Base-by-base conservation (phyloP, 768 basidiomycete genomes). In the Tephrocybe sp. region DNA sequence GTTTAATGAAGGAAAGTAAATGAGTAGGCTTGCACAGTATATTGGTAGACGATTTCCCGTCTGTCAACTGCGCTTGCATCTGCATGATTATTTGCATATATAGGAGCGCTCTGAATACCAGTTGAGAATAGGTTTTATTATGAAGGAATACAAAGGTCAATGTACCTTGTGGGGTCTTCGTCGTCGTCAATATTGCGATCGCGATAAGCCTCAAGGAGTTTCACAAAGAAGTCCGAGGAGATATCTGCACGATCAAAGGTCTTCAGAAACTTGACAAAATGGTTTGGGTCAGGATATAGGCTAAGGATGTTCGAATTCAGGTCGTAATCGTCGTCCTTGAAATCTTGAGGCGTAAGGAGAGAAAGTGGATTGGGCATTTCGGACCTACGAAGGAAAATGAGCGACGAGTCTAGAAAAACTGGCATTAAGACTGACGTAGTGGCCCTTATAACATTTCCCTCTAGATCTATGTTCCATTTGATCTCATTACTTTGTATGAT, bases 11-110 rank as follows among this genome's bases (percentile, higher is more conserved):
- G 2, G 79, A 73, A n/a, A 98, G 65, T 9, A 95, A 77, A 50
- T 94, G 84, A 9, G 77, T 77, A 0, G 90, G 88, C 52, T 86
- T 80, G 34, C 66, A 68, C 15, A 82, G 63, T 25, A 94, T 80
- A 53, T 77, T 84, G 3, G 78, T 75, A 0, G 81, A 73, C 14
- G 75, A 68, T 15, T 78, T 74, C 18, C 78, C 76, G 36, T 76
- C 72, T 0, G 84, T 78, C 3, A 92, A 69, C 45, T 83, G 77
- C 1, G 81, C 74, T 64, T 94, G 90, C 75, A 97, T 87, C 59
- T 88, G 83, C 54, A 93, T 74, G 28, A 92, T 82, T 30, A 96
- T 73, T 62, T 95, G 92, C 20, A 96, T 76, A 57, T 84, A 83
- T 4, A 89, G 73, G 28, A 98, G 61, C 0, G 83, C 80, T 54